Evolutionary conservation across 2,329 filamentous ascomycete genomes (phyloP).

Genomic region (Colletotrichum acutatum): DNA sequence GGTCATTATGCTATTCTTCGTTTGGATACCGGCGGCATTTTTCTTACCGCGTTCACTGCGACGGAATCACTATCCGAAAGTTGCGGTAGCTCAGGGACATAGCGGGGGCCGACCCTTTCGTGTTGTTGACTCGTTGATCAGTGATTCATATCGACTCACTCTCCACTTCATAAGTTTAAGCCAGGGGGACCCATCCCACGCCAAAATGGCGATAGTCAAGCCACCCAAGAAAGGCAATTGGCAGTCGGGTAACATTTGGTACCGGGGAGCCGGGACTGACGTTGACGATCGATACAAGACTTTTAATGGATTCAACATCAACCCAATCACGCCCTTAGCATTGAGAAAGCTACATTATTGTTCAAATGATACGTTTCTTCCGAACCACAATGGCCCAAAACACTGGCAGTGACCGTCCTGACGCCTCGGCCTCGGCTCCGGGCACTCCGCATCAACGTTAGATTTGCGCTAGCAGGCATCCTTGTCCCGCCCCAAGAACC

Average conservation of each 20-base stretch:
- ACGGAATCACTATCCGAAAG: background rate
- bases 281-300: too few relatives aligned
- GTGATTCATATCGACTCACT: background rate
- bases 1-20: background rate
- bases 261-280: too few relatives aligned
- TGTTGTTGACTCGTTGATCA: background rate
- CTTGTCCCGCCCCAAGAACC: conserved; percentile 7
- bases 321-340: too few relatives aligned
- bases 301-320: too few relatives aligned
- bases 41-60: background rate
- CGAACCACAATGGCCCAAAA: too few relatives aligned
- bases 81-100: background rate
- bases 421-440: background rate
- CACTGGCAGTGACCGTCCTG: too few relatives aligned
- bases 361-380: too few relatives aligned
- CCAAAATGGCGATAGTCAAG: too few relatives aligned
- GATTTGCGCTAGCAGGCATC: background rate
- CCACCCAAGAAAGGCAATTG: too few relatives aligned
- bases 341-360: too few relatives aligned
- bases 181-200: background rate
- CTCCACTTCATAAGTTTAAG: background rate
- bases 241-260: too few relatives aligned
- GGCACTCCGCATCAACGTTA: background rate
- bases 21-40: too few relatives aligned
- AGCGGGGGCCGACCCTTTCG: background rate